A percentile compares a stretch with the other conserved stretches of the same genome.
phyloP scores from a whole-genome alignment of 1,284 basidiomycete species.

The Pseudozyma thailandica region DNA sequence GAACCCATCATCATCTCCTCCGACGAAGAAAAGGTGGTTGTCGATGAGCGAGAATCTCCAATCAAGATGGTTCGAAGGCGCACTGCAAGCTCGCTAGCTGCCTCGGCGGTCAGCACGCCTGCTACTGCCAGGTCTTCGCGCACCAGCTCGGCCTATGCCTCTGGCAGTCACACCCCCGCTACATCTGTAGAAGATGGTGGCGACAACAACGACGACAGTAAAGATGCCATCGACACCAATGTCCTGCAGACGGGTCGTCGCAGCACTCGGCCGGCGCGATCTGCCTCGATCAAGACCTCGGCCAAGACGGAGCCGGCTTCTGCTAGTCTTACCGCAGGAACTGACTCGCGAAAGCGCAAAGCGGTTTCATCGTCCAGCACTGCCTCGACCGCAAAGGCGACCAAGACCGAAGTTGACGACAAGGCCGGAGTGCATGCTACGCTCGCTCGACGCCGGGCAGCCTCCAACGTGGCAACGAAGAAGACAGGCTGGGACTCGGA shows the following conservation, averaged over 20 bases:
- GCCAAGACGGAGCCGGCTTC: slow-evolving; percentile 3
- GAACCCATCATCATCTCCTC: slow-evolving; percentile 33
- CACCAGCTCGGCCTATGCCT: slow-evolving; percentile 32
- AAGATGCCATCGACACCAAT: background rate
- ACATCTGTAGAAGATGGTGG: slow-evolving; percentile 42
- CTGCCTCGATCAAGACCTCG: slow-evolving; percentile 20
- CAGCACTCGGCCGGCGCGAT: slow-evolving; percentile 3
- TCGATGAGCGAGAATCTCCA: background rate
- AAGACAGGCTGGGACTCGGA: background rate
- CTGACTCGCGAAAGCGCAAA: slow-evolving; percentile 29
- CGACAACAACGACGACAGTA: slow-evolving; percentile 19
- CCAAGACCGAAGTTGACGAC: slow-evolving; percentile 11
- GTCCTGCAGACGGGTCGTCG: slow-evolving; percentile 8
- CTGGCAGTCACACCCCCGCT: slow-evolving; percentile 49
- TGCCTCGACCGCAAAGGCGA: slow-evolving; percentile 2
- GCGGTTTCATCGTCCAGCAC: background rate
- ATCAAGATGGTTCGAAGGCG: slow-evolving; percentile 10
- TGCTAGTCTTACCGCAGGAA: background rate
- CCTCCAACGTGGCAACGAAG: slow-evolving; percentile 11
- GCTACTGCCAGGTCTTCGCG: slow-evolving; percentile 36
- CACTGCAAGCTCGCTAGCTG: slow-evolving; percentile 19
- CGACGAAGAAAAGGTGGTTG: slow-evolving; percentile 17
- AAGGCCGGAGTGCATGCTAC: slow-evolving; percentile 1
- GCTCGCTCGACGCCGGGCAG: slow-evolving; percentile 8
- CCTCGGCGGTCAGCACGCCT: slow-evolving; percentile 29